These are phyloP conservation scores for Aristolochia fimbriata DNA, from an alignment of 164 flowering plant genomes.

Conservation along the genomic window DNA sequence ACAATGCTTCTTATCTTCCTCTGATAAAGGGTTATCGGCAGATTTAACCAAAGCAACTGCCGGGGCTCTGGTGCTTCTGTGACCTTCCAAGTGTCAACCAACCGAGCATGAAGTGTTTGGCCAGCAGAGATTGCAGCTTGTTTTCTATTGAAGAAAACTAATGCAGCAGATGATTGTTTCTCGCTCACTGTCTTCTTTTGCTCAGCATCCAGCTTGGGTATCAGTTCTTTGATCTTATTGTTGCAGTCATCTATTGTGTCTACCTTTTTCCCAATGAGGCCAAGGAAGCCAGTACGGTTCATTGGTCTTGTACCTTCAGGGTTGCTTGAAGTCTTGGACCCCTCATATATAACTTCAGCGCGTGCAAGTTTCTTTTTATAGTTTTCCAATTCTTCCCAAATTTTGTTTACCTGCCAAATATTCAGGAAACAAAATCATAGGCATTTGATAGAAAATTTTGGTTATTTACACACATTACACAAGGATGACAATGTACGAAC, in stretches of 20 bases:
- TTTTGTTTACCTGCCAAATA: slow-evolving; percentile 44
- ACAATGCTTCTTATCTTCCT: slow-evolving; percentile 56
- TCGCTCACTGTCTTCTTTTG: slow-evolving; percentile 61
- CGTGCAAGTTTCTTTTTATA: slow-evolving; percentile 72
- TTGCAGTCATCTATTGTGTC: slow-evolving; percentile 69
- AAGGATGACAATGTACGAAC: background rate
- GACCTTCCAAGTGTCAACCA: slow-evolving; percentile 68
- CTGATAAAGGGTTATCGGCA: slow-evolving; percentile 38
- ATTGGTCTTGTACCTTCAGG: slow-evolving; percentile 64
- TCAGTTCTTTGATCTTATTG: slow-evolving; percentile 52
- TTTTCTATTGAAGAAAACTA: slow-evolving; percentile 65
- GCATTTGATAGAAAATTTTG: background rate
- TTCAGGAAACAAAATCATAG: background rate
- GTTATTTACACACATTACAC: no score
- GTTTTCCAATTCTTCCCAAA: slow-evolving; percentile 61
- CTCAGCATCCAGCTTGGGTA: slow-evolving; percentile 65
- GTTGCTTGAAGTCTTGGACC: slow-evolving; percentile 25
- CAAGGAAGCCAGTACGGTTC: slow-evolving; percentile 62
- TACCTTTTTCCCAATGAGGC: slow-evolving; percentile 62
- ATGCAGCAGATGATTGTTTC: slow-evolving; percentile 57
- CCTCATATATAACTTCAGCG: slow-evolving; percentile 60
- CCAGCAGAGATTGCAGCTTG: slow-evolving; percentile 64
- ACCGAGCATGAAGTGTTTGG: slow-evolving; percentile 62
- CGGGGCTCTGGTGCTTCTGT: slow-evolving; percentile 77
- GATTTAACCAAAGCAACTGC: slow-evolving; percentile 67